Conservation (phyloP, 129 eudicot species). For the Sambucus nigra region DNA sequence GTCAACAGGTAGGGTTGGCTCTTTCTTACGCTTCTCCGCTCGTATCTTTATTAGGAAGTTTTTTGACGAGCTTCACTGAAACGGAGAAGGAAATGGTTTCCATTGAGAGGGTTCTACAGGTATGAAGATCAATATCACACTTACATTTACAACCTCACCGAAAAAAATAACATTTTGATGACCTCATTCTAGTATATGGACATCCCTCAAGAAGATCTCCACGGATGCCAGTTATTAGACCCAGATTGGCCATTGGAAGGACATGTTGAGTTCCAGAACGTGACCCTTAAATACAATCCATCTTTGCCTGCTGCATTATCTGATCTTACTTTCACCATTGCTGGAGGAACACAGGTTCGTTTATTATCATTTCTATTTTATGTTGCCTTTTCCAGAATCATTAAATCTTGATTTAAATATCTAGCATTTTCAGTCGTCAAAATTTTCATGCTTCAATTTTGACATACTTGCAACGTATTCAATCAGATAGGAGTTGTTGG, state of each 20-base stretch:
- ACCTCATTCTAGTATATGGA: slow-evolving; percentile 57
- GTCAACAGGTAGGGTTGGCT: slow-evolving; percentile 84
- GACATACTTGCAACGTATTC: not conserved
- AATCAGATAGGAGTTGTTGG: slow-evolving; percentile 87
- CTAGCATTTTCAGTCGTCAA: not conserved
- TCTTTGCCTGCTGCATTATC: slow-evolving; percentile 74
- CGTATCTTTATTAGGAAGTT: slow-evolving; percentile 83
- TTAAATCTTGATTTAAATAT: not conserved
- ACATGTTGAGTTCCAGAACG: slow-evolving; percentile 62
- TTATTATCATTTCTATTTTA: not conserved
- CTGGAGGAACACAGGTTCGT: slow-evolving; percentile 72
- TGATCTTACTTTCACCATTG: slow-evolving; percentile 45
- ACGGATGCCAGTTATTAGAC: slow-evolving; percentile 24
- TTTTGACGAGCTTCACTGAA: slow-evolving; percentile 87
- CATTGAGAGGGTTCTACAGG: slow-evolving; percentile 89
- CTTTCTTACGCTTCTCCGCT: slow-evolving; percentile 92
- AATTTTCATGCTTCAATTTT: not conserved
- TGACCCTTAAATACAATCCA: slow-evolving; percentile 75
- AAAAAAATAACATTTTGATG: slow-evolving; percentile 11
- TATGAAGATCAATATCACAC: slow-evolving; percentile 14
- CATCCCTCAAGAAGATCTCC: slow-evolving; percentile 68
- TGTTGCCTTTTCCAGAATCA: not conserved
- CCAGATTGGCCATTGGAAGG: slow-evolving; percentile 69
- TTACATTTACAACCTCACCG: not conserved
- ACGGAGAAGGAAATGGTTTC: slow-evolving; percentile 97